Evolutionary conservation across 257 asterid species (phyloP).

Genomic region (Scutellaria galericulata): DNA sequence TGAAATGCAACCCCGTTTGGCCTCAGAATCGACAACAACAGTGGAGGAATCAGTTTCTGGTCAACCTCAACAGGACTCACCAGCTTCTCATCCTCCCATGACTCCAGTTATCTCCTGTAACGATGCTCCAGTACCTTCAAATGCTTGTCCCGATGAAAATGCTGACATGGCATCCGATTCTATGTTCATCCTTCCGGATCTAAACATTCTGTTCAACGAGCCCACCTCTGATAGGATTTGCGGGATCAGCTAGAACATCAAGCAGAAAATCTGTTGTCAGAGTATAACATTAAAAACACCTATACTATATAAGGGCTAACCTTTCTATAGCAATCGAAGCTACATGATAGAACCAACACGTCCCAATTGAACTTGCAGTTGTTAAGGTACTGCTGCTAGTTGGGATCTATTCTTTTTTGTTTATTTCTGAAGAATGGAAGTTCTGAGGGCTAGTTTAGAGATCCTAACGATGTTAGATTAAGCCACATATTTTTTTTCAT

Average conservation of each 20-base stretch:
- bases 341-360: conserved; percentile 29
- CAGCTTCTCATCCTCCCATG: conserved; percentile 23
- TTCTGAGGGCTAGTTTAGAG: conserved; percentile 36
- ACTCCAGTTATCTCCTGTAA: conserved; percentile 3
- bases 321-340: conserved; percentile 37
- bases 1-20: conserved; percentile 40
- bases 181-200: conserved; percentile 51
- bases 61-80: conserved; percentile 30
- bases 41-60: conserved; percentile 37
- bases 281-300: not conserved
- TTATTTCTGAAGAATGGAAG: conserved; percentile 16
- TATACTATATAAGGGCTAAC: conserved; percentile 43
- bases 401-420: conserved; percentile 40
- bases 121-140: conserved; percentile 8
- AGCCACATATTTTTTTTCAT: conserved; percentile 32
- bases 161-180: conserved; percentile 18
- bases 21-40: conserved; percentile 19
- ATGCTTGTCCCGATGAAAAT: not conserved
- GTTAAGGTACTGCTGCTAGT: conserved; percentile 25
- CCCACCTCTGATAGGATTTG: conserved; percentile 24
- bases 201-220: conserved; percentile 51
- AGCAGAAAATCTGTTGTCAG: conserved; percentile 4
- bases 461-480: conserved; percentile 36
- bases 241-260: conserved; percentile 39
- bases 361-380: conserved; percentile 14